Evolutionary conservation across 2,329 filamentous ascomycete genomes (phyloP).

Genomic region (Colletotrichum orchidophilum): DNA sequence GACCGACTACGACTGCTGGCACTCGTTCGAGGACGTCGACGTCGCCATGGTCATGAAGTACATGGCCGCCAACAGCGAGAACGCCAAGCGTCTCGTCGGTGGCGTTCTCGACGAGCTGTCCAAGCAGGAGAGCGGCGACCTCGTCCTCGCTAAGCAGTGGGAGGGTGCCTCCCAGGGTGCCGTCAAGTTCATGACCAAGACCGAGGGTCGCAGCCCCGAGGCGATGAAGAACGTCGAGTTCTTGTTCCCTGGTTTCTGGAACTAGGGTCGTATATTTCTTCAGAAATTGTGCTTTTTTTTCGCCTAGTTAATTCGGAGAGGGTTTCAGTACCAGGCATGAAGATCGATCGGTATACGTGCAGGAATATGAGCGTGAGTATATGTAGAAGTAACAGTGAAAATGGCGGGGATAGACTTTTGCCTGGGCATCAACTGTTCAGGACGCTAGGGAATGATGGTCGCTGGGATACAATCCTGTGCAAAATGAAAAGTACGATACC

Average conservation of each 20-base stretch:
- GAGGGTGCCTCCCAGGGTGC: conserved; percentile 80
- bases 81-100: conserved; percentile 85
- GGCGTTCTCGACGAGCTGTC: conserved; percentile 88
- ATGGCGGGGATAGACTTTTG: neutral
- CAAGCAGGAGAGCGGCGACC: conserved; percentile 77
- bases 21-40: conserved; percentile 82
- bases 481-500: neutral
- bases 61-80: conserved; percentile 92
- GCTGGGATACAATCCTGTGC: neutral
- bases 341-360: conserved; percentile 2
- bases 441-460: neutral
- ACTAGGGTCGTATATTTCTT: conserved; percentile 34
- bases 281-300: neutral
- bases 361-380: conserved; percentile 6
- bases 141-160: conserved; percentile 84
- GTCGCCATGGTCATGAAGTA: conserved; percentile 97
- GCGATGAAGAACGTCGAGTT: conserved; percentile 84
- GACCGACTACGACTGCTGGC: conserved; percentile 99
- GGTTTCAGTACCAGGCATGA: neutral
- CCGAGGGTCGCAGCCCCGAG: conserved; percentile 76
- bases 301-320: too few species aligned
- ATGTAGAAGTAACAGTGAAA: neutral
- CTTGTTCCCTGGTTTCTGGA: conserved; percentile 85
- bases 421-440: conserved; percentile 17
- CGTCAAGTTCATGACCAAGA: conserved; percentile 83